Conservation (phyloP, 192 early-diverging fungal genomes). For the Gigaspora rosea region DNA sequence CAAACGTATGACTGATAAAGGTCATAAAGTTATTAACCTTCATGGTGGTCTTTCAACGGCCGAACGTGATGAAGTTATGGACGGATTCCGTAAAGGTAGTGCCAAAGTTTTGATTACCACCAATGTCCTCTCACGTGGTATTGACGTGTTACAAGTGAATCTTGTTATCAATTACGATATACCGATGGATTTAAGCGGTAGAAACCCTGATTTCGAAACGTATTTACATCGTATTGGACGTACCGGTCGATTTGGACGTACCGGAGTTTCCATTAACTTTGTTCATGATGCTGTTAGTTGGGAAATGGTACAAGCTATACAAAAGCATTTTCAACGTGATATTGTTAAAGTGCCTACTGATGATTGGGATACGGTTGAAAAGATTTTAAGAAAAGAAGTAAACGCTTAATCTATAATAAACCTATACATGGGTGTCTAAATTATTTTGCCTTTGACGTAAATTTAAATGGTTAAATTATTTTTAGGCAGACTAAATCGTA, state of each 20-base stretch:
- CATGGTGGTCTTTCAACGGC: conserved; percentile 79
- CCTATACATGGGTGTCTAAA: no score
- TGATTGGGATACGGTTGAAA: conserved; percentile 79
- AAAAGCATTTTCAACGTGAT: conserved; percentile 74
- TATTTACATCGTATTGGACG: conserved; percentile 98
- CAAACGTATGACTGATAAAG: conserved; percentile 71
- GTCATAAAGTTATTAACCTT: conserved; percentile 80
- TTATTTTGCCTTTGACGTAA: no score
- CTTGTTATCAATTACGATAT: conserved; percentile 97
- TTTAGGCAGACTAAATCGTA: no score
- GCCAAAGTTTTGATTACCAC: conserved; percentile 96
- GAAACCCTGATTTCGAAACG: conserved; percentile 83
- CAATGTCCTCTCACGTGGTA: conserved; percentile 96
- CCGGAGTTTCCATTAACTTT: conserved; percentile 94
- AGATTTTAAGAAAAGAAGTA: conserved; percentile 81
- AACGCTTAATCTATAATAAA: no score
- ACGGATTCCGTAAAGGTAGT: conserved; percentile 86
- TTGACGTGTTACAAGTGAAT: conserved; percentile 95
- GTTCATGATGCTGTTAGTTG: conserved; percentile 76
- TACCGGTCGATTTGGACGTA: conserved; percentile 96
- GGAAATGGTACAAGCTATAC: conserved; percentile 82
- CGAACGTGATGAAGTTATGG: conserved; percentile 89
- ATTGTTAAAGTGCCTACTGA: conserved; percentile 85
- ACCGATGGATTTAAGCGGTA: conserved; percentile 64
- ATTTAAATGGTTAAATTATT: no score